Conservation (phyloP, 2,329 filamentous ascomycete genomes). For the Tolypocladium ovalisporum region DNA sequence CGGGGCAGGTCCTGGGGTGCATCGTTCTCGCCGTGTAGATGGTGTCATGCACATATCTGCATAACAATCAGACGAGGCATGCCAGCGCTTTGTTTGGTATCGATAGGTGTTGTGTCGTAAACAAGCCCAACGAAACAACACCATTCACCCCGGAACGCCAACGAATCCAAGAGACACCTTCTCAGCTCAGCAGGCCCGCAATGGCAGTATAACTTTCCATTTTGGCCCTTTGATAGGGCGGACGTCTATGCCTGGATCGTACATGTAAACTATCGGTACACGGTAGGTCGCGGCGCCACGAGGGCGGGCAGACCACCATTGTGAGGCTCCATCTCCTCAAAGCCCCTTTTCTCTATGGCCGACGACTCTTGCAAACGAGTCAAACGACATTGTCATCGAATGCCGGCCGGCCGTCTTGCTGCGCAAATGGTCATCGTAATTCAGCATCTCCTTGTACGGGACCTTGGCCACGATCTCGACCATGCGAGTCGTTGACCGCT, state of each 20-base stretch:
- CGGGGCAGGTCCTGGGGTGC: background rate
- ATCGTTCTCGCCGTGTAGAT: background rate
- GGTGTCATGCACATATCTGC: background rate
- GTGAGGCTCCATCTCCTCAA: slow-evolving; percentile 13
- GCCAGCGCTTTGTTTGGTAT: background rate
- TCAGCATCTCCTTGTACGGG: slow-evolving; percentile 92
- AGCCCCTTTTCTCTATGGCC: slow-evolving; percentile 42
- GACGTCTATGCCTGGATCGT: background rate
- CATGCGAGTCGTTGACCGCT: slow-evolving; percentile 36
- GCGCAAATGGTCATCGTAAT: slow-evolving; percentile 80
- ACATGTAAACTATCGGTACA: background rate
- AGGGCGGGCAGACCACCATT: background rate
- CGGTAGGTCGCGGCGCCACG: background rate
- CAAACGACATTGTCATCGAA: slow-evolving; percentile 47
- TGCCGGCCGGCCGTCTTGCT: slow-evolving; percentile 78
- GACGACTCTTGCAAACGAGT: slow-evolving; percentile 44
- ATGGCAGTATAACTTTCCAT: background rate
- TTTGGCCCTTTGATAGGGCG: background rate
- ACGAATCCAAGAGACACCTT: background rate
- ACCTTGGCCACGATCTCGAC: slow-evolving; percentile 73
- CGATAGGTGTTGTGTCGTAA: background rate
- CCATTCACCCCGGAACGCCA: background rate
- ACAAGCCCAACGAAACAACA: background rate
- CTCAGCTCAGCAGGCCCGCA: background rate
- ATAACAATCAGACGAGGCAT: background rate